A percentile compares a stretch with the other conserved stretches of the same genome.
These are phyloP conservation scores for Paraglomus occultum DNA, from an alignment of 192 early-diverging fungal species.

Conservation along the genomic window DNA sequence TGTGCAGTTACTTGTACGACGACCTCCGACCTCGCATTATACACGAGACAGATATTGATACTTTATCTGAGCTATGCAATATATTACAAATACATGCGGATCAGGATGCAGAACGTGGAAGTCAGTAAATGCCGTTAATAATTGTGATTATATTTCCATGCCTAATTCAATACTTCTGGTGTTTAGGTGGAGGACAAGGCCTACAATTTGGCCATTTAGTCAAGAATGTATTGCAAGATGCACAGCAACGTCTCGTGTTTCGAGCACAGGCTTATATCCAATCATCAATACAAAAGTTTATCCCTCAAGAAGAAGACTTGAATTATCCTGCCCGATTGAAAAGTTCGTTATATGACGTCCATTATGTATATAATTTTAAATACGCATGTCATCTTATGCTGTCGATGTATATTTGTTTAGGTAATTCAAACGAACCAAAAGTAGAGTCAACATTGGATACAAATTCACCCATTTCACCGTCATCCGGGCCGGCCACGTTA, in stretches of 20 bases:
- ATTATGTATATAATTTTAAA: conserved; percentile 1
- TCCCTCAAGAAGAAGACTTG: conserved; percentile 68
- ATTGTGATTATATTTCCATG: not conserved
- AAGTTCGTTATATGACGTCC: conserved; percentile 28
- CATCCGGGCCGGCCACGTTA: conserved; percentile 15
- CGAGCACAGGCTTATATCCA: conserved; percentile 79
- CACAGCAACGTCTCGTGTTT: conserved; percentile 87
- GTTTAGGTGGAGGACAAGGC: conserved; percentile 47
- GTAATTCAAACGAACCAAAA: not conserved
- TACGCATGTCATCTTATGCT: not conserved
- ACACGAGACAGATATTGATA: conserved; percentile 76
- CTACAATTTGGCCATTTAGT: conserved; percentile 69
- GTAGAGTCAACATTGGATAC: not conserved
- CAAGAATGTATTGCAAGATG: conserved; percentile 80
- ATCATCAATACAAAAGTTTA: conserved; percentile 73
- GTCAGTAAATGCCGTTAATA: not conserved
- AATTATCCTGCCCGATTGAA: conserved; percentile 41
- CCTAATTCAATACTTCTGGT: not conserved
- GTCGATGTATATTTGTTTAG: not conserved
- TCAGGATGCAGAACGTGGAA: conserved; percentile 35
- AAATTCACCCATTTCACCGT: not conserved
- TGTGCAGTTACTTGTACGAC: conserved; percentile 77
- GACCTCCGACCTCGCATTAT: conserved; percentile 86
- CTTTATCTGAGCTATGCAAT: conserved; percentile 79
- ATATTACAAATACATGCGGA: conserved; percentile 62